Evolutionary conservation across 2,329 filamentous ascomycete species (phyloP).

Genomic region (Fusarium metavorans): DNA sequence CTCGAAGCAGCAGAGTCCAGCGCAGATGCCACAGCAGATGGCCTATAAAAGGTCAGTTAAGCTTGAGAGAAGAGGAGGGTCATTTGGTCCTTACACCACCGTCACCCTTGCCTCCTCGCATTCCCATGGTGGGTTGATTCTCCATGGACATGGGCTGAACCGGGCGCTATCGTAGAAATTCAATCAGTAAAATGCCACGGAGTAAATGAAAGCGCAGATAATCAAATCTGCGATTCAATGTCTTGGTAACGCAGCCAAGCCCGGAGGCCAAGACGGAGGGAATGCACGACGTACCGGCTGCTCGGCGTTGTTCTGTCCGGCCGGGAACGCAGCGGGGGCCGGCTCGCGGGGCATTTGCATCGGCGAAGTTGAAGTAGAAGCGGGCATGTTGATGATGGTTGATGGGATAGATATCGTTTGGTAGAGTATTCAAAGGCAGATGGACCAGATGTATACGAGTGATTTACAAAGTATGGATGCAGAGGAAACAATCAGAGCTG

Average conservation of each 20-base stretch:
- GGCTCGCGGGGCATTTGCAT: slow-evolving; percentile 51
- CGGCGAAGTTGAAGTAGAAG: slow-evolving; percentile 20
- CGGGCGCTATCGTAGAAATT: slow-evolving; percentile 41
- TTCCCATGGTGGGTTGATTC: slow-evolving; percentile 36
- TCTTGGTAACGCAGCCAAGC: neutral
- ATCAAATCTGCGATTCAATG: neutral
- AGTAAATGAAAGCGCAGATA: neutral
- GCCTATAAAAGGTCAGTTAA: slow-evolving; percentile 45
- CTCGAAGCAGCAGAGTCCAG: slow-evolving; percentile 56
- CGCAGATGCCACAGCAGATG: slow-evolving; percentile 56
- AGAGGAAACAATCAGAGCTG: slow-evolving; percentile 13
- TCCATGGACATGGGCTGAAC: slow-evolving; percentile 52
- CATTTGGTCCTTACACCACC: slow-evolving; percentile 48
- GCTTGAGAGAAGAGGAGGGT: neutral
- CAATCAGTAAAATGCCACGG: slow-evolving; percentile 1
- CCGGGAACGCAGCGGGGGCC: slow-evolving; percentile 45
- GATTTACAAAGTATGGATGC: slow-evolving; percentile 8
- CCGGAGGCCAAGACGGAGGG: slow-evolving; percentile 10
- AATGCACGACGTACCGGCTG: slow-evolving; percentile 50
- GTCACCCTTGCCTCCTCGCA: slow-evolving; percentile 51
- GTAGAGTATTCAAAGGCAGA: neutral
- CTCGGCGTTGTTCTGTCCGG: slow-evolving; percentile 45
- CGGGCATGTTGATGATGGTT: slow-evolving; percentile 28
- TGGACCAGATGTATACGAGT: neutral
- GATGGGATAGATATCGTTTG: neutral